These are phyloP conservation scores for Garcia nutans DNA, from an alignment of 345 rosid genomes.

Conservation along the genomic window DNA sequence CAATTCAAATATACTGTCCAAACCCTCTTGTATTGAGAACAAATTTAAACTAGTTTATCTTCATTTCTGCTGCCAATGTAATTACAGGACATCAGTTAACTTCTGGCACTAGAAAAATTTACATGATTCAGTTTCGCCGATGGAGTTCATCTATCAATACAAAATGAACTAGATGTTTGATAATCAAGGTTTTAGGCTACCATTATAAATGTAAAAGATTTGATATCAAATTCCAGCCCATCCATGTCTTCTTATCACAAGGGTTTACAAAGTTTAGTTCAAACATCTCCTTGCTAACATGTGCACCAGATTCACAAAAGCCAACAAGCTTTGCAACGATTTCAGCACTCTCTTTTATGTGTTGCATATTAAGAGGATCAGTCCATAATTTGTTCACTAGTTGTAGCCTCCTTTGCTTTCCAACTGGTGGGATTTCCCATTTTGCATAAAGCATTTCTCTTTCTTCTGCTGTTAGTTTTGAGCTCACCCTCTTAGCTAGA, in stretches of 20 bases:
- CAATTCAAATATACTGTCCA: no score
- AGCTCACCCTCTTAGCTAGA: constrained; percentile 75
- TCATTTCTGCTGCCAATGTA: background rate
- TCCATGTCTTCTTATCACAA: constrained; percentile 81
- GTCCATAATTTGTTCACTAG: constrained; percentile 87
- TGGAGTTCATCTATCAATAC: background rate
- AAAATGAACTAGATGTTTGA: no score
- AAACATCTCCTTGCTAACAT: constrained; percentile 85
- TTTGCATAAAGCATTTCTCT: constrained; percentile 71
- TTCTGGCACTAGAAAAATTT: background rate
- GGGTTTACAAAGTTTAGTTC: constrained; percentile 73
- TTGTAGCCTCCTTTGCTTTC: constrained; percentile 85
- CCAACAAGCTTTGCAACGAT: constrained; percentile 85
- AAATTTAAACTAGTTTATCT: background rate
- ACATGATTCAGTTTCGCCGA: background rate
- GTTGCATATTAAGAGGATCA: constrained; percentile 69
- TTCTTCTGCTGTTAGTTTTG: constrained; percentile 70
- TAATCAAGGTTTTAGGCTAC: constrained; percentile 13
- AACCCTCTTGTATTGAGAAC: background rate
- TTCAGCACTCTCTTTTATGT: constrained; percentile 74
- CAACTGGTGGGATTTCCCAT: constrained; percentile 81
- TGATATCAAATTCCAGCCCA: constrained; percentile 93
- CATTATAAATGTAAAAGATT: constrained; percentile 64
- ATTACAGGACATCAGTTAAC: background rate
- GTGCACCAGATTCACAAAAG: constrained; percentile 75